Evolutionary conservation across 495 filamentous ascomycete species (phyloP).

Genomic region (Lasiosphaeris hirsuta): DNA sequence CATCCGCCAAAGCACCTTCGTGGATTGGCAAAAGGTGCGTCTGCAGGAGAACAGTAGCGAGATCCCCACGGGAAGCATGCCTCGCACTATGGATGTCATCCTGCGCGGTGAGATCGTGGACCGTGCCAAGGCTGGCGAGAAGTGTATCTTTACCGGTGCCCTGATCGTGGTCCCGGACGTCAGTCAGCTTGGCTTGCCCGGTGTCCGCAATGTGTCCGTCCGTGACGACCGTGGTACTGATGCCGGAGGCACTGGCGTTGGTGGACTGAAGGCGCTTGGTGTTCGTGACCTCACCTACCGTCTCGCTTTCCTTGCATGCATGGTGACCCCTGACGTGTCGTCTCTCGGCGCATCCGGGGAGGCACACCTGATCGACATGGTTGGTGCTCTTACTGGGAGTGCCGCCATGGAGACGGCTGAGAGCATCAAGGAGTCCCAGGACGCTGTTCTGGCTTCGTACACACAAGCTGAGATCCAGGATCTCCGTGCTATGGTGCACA

Average conservation of each 20-base stretch:
- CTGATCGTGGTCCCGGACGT: constrained; percentile 97
- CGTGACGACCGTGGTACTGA: constrained; percentile 82
- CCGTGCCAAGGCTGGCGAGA: constrained; percentile 93
- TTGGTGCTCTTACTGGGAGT: constrained; percentile 75
- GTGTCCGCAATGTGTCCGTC: constrained; percentile 77
- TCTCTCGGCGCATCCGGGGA: constrained; percentile 57
- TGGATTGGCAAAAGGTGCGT: constrained; percentile 98
- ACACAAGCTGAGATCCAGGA: constrained; percentile 85
- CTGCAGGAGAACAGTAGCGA: constrained; percentile 97
- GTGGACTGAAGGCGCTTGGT: constrained; percentile 85
- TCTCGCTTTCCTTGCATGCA: constrained; percentile 94
- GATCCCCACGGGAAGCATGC: constrained; percentile 98
- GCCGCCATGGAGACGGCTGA: constrained; percentile 57
- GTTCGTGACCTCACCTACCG: constrained; percentile 95
- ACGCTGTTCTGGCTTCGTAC: constrained; percentile 79
- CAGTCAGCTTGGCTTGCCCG: constrained; percentile 88
- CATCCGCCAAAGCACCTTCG: constrained; percentile 94
- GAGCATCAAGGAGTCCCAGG: constrained; percentile 79
- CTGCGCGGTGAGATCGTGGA: constrained; percentile 98
- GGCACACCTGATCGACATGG: constrained; percentile 58
- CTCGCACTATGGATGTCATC: constrained; percentile 95
- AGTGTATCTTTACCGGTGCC: constrained; percentile 94
- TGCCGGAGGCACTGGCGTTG: constrained; percentile 76
- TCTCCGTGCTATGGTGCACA: constrained; percentile 87
- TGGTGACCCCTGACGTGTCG: constrained; percentile 89